Evolutionary conservation across 1,284 basidiomycete genomes (phyloP).

Genomic region (Inonotus hispidus): DNA sequence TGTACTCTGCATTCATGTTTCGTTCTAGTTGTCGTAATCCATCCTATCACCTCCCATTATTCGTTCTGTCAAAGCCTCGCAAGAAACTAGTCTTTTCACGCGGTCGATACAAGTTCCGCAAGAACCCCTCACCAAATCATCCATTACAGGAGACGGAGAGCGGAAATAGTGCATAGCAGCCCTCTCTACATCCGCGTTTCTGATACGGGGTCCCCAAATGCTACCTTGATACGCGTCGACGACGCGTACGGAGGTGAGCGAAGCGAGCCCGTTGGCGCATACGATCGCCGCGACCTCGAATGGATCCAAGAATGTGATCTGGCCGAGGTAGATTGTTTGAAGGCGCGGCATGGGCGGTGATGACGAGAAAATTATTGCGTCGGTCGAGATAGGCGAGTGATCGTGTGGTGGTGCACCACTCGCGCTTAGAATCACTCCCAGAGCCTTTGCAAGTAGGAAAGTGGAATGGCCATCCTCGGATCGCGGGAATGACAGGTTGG

Average conservation of each 20-base stretch:
- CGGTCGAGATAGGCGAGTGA: not conserved
- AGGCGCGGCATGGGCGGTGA: constrained; percentile 32
- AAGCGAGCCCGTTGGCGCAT: constrained; percentile 26
- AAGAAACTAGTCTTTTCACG: constrained; percentile 38
- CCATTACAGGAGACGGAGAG: not conserved
- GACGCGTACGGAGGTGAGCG: constrained; percentile 36
- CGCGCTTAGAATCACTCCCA: not conserved
- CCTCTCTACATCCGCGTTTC: constrained; percentile 36
- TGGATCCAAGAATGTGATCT: constrained; percentile 42
- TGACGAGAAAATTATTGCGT: not conserved
- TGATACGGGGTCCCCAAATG: constrained; percentile 48
- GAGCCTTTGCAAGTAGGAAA: not conserved
- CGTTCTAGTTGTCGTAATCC: constrained; percentile 24
- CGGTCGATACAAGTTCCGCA: constrained; percentile 23
- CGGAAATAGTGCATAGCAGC: constrained; percentile 20
- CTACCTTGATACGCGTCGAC: constrained; percentile 50
- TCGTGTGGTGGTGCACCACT: not conserved
- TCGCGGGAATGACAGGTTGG: constrained; percentile 36
- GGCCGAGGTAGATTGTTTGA: constrained; percentile 40
- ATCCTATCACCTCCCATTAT: constrained; percentile 51
- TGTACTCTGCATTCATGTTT: not conserved
- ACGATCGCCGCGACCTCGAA: constrained; percentile 35
- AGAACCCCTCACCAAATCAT: not conserved
- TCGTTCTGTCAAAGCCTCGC: constrained; percentile 47
- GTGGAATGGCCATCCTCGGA: not conserved